Evolutionary conservation across 1,284 basidiomycete genomes (phyloP), one percentile per base, ranked within the genome.

Genomic region (Cutaneotrichosporon mucoides): DNA sequence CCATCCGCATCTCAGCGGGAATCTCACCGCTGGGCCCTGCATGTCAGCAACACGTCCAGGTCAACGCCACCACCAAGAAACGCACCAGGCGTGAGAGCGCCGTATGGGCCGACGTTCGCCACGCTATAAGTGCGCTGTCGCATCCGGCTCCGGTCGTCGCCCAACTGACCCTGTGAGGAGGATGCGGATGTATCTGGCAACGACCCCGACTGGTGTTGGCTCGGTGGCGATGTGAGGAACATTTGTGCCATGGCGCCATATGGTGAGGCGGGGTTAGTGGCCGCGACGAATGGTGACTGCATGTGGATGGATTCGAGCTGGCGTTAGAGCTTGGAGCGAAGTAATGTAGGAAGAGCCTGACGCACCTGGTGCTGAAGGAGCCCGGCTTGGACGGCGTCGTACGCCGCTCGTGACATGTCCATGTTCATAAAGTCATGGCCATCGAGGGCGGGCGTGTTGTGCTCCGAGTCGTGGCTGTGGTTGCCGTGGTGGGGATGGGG

Each of bases 261-360:
- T 1, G 70, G 68, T 44, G 69, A 70, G 33, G 66, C 61, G 4
- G 68, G 70, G 55, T 73, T 73, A 44, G 54, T 63, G 7, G 64
- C 58, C 33, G 68, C 73, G 47, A 77, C 70, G 5, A 73, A 65
- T 1, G 77, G 77, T 5, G 76, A 77, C 65, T 77, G 77, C 76
- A 79, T 77, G 63, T 77, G 76, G 47, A 79, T 75, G 24, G 71
- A 65, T 60, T 76, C 75, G 45, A 79, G 73, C 76, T 79, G 63
- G 45, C 12, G 56, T 60, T 51, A 64, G 57, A 8, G 12, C 45
- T n/a, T 5, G 13, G 33, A 35, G 16, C 34, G 6, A 36, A 33
- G 24, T 7, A 9, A 40, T 35, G 24, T 24, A 24, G 24, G 24
- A 24, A 24, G 24, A 24, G 24, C 24, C 24, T 24, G 24, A 57